phyloP scores from a whole-genome alignment of 164 flowering plant genomes.

The Piper betle region DNA sequence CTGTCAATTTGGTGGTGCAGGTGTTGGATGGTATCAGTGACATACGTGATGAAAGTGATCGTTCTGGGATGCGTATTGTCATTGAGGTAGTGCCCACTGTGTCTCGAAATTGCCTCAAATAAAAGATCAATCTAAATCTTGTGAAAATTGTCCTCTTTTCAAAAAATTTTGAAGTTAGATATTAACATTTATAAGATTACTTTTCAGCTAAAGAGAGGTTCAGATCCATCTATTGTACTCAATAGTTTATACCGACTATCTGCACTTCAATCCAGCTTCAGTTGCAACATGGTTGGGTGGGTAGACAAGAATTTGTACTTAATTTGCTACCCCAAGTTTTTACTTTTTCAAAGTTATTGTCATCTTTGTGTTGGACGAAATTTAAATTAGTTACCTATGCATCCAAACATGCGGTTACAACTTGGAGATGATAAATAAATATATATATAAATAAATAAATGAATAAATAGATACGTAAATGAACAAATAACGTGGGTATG shows the following conservation, averaged over 20 bases:
- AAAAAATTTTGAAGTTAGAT: background rate
- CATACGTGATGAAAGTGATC: conserved; percentile 99
- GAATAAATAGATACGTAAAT: background rate
- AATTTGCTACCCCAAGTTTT: too few relatives aligned
- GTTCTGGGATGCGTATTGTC: conserved; percentile 91
- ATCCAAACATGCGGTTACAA: too few relatives aligned
- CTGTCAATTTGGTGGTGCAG: conserved; percentile 19
- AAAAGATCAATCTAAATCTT: too few relatives aligned
- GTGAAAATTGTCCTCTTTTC: background rate
- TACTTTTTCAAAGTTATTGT: too few relatives aligned
- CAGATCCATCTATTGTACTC: conserved; percentile 73
- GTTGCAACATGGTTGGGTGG: conserved; percentile 99
- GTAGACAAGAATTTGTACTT: conserved; percentile 11
- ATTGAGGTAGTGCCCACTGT: conserved; percentile 51
- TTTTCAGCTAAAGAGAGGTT: conserved; percentile 72
- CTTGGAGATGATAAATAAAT: too few relatives aligned
- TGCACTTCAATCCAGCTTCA: conserved; percentile 82
- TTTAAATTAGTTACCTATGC: too few relatives aligned
- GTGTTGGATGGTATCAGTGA: conserved; percentile 86
- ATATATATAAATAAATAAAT: too few relatives aligned
- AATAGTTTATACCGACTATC: conserved; percentile 80
- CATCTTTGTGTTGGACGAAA: too few relatives aligned
- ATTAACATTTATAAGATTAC: background rate
- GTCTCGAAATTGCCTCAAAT: too few relatives aligned
- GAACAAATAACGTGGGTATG: background rate